Conservation (phyloP, 2,329 filamentous ascomycete species). For the Teratosphaeria nubilosa region DNA sequence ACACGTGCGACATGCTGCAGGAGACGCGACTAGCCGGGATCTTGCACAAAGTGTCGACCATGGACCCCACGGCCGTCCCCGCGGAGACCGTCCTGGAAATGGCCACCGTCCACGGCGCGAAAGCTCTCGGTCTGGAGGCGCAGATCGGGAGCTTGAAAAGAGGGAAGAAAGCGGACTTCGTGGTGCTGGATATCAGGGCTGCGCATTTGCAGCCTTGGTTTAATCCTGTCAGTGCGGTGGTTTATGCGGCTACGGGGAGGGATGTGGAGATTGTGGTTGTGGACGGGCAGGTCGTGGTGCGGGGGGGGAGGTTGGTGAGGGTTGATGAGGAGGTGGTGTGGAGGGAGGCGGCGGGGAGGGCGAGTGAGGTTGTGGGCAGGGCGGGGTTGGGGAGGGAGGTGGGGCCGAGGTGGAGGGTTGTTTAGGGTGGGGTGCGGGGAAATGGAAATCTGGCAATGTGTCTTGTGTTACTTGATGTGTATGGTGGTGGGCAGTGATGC, state of each 20-base stretch:
- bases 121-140: constrained; percentile 33
- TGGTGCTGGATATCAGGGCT: constrained; percentile 24
- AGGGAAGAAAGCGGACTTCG: constrained; percentile 38
- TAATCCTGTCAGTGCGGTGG: constrained; percentile 32
- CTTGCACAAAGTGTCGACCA: constrained; percentile 36
- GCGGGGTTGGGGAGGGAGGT: constrained; percentile 29
- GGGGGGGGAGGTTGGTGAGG: constrained; percentile 25
- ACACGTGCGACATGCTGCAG: constrained; percentile 42
- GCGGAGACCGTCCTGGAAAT: constrained; percentile 41
- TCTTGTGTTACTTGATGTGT: neutral
- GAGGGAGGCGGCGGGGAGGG: constrained; percentile 27
- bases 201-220: constrained; percentile 20
- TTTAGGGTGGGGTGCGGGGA: too few species aligned
- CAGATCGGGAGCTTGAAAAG: constrained; percentile 32
- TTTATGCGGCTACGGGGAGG: constrained; percentile 35
- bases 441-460: too few species aligned
- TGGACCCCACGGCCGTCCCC: constrained; percentile 33
- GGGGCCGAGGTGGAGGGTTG: constrained; percentile 28
- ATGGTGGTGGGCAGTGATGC: too few species aligned
- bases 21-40: constrained; percentile 45
- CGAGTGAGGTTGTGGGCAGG: constrained; percentile 29
- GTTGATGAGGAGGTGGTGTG: constrained; percentile 34
- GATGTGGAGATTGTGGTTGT: constrained; percentile 38
- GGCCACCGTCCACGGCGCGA: constrained; percentile 43
- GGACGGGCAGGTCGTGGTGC: constrained; percentile 32